Conservation (phyloP, 257 asterid species). For the Rauvolfia tetraphylla region DNA sequence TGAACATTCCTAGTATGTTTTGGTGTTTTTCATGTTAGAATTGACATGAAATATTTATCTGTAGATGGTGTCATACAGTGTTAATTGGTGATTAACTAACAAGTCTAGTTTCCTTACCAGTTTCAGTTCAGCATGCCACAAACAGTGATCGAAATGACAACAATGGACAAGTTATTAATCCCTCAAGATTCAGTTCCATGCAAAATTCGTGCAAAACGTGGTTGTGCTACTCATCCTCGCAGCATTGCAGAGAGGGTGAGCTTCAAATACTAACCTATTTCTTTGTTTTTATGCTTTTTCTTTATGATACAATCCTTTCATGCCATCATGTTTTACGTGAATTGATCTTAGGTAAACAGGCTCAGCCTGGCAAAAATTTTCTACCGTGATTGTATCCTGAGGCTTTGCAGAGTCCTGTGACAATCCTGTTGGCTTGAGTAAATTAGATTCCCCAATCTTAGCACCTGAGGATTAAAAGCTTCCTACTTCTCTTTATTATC, state of each 20-base stretch:
- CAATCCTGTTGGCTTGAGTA: not conserved
- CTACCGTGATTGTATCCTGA: too few relatives aligned
- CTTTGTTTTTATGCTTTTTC: not conserved
- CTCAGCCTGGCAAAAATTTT: too few relatives aligned
- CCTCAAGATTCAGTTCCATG: conserved; percentile 85
- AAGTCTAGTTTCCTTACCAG: conserved; percentile 25
- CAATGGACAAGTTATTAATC: conserved; percentile 65
- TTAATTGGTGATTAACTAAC: not conserved
- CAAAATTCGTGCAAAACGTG: conserved; percentile 91
- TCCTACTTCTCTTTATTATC: too few relatives aligned
- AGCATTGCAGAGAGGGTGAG: conserved; percentile 89
- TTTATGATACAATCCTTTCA: too few relatives aligned
- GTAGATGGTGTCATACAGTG: too few relatives aligned
- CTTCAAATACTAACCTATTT: not conserved
- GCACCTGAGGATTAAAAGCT: not conserved
- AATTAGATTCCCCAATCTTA: not conserved
- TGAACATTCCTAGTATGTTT: not conserved
- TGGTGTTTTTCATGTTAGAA: too few relatives aligned
- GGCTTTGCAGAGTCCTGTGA: too few relatives aligned
- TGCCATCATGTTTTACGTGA: too few relatives aligned
- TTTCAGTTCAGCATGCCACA: conserved; percentile 71
- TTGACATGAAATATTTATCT: too few relatives aligned
- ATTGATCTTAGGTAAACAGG: too few relatives aligned
- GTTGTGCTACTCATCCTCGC: conserved; percentile 93
- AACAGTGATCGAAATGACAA: conserved; percentile 49